Conservation (phyloP, 352 stramenopile species). For the Globisporangium uncinulatum region DNA sequence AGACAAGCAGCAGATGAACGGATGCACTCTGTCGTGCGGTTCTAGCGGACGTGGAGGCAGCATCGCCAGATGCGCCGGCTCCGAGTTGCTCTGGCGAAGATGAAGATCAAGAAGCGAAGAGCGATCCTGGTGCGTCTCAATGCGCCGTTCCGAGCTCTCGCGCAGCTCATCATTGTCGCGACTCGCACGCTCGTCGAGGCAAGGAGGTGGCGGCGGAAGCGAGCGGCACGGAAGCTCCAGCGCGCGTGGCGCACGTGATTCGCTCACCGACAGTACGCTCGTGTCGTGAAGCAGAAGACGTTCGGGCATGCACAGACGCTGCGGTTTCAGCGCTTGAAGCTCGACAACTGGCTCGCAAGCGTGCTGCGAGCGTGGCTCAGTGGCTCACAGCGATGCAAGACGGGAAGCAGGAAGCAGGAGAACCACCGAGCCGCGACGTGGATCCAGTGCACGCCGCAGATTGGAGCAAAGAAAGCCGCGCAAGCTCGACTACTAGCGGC, state of each 20-base stretch:
- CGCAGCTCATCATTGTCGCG: slow-evolving; percentile 39
- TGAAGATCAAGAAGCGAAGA: slow-evolving; percentile 23
- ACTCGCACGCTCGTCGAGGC: slow-evolving; percentile 25
- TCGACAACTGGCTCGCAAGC: slow-evolving; percentile 10
- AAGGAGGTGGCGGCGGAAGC: slow-evolving; percentile 27
- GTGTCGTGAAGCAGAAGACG: slow-evolving; percentile 28
- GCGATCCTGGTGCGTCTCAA: slow-evolving; percentile 35
- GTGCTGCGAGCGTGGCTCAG: slow-evolving; percentile 17
- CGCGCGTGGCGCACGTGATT: slow-evolving; percentile 32
- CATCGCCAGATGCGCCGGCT: slow-evolving; percentile 17
- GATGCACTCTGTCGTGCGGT: slow-evolving; percentile 6
- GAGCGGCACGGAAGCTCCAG: slow-evolving; percentile 45
- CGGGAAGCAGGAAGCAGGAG: slow-evolving; percentile 14
- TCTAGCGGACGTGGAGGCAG: slow-evolving; percentile 40
- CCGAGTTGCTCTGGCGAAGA: slow-evolving; percentile 26
- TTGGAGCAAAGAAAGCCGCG: slow-evolving; percentile 45
- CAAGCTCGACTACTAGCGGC: slow-evolving; percentile 37
- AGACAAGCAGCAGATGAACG: slow-evolving; percentile 24
- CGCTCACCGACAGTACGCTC: slow-evolving; percentile 34
- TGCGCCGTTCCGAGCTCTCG: slow-evolving; percentile 34
- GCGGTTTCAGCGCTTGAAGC: slow-evolving; percentile 10
- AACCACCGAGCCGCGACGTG: slow-evolving; percentile 20
- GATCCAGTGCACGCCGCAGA: slow-evolving; percentile 42
- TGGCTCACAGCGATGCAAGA: slow-evolving; percentile 19
- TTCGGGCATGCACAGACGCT: slow-evolving; percentile 8